These are phyloP conservation scores for Lentinula aciculospora DNA, from an alignment of 768 basidiomycete genomes.

Conservation along the genomic window DNA sequence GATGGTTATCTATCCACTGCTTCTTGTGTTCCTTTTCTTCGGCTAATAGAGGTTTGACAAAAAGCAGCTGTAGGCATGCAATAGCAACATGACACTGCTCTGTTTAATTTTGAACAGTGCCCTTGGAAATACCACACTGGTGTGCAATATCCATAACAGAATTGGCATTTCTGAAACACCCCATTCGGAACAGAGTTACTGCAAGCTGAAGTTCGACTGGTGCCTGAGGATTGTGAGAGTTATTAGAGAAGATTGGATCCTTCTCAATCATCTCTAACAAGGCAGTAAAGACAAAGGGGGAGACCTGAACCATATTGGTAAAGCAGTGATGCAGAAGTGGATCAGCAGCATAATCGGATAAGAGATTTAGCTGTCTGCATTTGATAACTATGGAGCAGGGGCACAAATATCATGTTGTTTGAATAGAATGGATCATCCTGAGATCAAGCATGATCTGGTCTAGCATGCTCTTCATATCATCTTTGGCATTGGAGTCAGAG, in stretches of 20 bases:
- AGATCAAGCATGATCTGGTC: neutral
- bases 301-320: neutral
- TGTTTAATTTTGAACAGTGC: conserved; percentile 23
- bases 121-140: conserved; percentile 20
- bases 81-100: conserved; percentile 12
- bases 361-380: conserved; percentile 18
- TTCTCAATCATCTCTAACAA: conserved; percentile 10
- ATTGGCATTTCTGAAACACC: conserved; percentile 17
- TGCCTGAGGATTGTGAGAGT: conserved; percentile 16
- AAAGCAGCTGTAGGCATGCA: conserved; percentile 22
- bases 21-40: conserved; percentile 30
- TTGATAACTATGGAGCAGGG: neutral
- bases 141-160: conserved; percentile 12
- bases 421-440: neutral
- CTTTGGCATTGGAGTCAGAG: neutral
- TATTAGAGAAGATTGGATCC: conserved; percentile 17
- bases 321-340: conserved; percentile 14
- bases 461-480: neutral
- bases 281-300: conserved; percentile 1
- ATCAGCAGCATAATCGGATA: conserved; percentile 21
- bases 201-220: conserved; percentile 19
- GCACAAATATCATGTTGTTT: neutral
- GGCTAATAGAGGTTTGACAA: conserved; percentile 20
- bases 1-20: conserved; percentile 25
- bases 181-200: conserved; percentile 16